Percentiles rank a stretch among this genome's conserved stretches.
Conservation (phyloP, 192 early-diverging fungal genomes). For the Thamnidium elegans region DNA sequence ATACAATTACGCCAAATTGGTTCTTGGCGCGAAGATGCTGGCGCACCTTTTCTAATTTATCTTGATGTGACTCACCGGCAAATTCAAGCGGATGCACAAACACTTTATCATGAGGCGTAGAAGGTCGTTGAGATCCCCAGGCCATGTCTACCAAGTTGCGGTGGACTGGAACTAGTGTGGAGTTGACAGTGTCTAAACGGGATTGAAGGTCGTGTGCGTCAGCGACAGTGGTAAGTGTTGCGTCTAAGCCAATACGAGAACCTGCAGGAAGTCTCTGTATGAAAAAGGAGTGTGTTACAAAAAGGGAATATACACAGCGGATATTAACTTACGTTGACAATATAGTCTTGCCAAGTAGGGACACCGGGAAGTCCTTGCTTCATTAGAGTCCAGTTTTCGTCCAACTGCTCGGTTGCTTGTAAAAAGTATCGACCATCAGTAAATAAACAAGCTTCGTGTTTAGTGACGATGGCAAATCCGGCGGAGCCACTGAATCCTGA, state of each 20-base stretch:
- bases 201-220: conserved; percentile 25
- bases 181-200: conserved; percentile 38
- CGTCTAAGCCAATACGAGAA: conserved; percentile 89
- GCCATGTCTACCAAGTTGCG: conserved; percentile 84
- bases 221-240: conserved; percentile 69
- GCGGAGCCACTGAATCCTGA: conserved; percentile 96
- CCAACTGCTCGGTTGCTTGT: conserved; percentile 90
- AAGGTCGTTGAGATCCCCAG: conserved; percentile 72
- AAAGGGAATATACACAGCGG: too few species aligned
- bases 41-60: conserved; percentile 72
- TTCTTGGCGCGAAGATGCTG: conserved; percentile 54
- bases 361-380: conserved; percentile 84
- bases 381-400: conserved; percentile 89
- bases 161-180: conserved; percentile 61
- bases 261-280: conserved; percentile 58
- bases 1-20: conserved; percentile 74
- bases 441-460: conserved; percentile 80
- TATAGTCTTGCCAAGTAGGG: conserved; percentile 88
- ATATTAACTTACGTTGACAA: conserved; percentile 67
- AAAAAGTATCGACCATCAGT: conserved; percentile 97
- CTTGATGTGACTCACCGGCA: conserved; percentile 42
- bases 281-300: too few species aligned
- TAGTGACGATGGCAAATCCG: conserved; percentile 84
- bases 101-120: conserved; percentile 60
- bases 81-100: conserved; percentile 63